Percentiles rank a stretch among this genome's conserved stretches.
Conservation (phyloP, 805 yeast species). For the Saccharomycopsis sp. region DNA sequence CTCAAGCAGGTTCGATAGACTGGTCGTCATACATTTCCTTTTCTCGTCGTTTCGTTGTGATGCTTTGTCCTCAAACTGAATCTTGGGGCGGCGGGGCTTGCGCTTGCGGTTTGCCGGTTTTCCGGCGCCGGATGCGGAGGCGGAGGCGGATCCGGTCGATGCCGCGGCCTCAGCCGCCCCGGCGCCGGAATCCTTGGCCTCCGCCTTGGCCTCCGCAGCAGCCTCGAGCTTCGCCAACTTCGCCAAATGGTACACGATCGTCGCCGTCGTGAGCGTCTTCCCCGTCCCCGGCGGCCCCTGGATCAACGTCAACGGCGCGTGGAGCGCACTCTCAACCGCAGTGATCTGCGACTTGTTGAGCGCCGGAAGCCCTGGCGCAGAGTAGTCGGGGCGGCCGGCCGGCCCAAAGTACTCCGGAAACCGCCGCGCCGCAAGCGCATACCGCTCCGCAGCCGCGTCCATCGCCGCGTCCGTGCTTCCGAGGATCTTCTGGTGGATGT, state of each 20-base stretch:
- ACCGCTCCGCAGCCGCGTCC: constrained; percentile 25
- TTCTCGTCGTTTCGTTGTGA: background rate
- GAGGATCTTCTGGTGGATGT: constrained; percentile 66
- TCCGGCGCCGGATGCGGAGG: no score
- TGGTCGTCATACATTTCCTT: no score
- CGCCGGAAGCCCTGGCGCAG: constrained; percentile 37
- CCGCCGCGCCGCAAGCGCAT: background rate
- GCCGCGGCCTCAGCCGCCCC: no score
- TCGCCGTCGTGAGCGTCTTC: constrained; percentile 88
- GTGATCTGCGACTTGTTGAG: constrained; percentile 72
- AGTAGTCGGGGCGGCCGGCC: constrained; percentile 9
- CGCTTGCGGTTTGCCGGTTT: background rate
- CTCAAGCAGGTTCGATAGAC: no score
- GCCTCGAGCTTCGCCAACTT: background rate
- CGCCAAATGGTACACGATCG: constrained; percentile 71
- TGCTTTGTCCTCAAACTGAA: no score
- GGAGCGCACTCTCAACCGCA: constrained; percentile 66
- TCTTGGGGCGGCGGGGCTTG: no score
- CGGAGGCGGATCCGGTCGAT: no score
- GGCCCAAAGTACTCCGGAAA: background rate
- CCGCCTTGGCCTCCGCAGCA: background rate
- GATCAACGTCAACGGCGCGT: constrained; percentile 68
- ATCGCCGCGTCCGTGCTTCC: constrained; percentile 71
- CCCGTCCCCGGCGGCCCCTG: constrained; percentile 99
- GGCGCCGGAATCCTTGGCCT: no score